phyloP scores from a whole-genome alignment of 345 rosid species.

The Gossypium arboreum region DNA sequence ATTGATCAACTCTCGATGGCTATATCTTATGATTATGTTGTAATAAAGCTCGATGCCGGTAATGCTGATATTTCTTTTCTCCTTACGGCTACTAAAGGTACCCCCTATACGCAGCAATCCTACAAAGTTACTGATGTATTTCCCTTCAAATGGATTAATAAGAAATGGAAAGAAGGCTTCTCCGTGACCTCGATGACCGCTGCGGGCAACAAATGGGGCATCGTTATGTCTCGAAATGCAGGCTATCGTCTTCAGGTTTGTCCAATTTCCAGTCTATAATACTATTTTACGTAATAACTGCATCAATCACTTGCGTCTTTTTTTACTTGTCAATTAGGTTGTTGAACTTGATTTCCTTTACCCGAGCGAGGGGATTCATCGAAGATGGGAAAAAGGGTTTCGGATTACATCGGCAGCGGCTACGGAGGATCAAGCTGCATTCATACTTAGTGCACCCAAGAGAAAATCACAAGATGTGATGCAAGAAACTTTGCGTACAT shows the following conservation, averaged over 20 bases:
- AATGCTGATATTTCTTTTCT: constrained; percentile 5
- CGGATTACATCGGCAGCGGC: constrained; percentile 94
- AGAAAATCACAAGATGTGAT: constrained; percentile 70
- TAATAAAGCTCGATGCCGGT: background rate
- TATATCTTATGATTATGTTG: too few relatives aligned
- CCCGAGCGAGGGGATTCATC: constrained; percentile 94
- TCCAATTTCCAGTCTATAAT: background rate
- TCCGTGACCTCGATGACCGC: constrained; percentile 90
- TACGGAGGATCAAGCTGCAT: constrained; percentile 81
- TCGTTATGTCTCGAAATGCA: constrained; percentile 91
- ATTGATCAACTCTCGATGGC: too few relatives aligned
- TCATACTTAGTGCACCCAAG: constrained; percentile 47
- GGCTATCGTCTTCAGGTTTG: constrained; percentile 73
- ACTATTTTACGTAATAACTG: background rate
- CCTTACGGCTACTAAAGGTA: constrained; percentile 40
- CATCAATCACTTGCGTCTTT: background rate
- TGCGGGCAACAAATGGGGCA: constrained; percentile 83
- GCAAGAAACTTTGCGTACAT: constrained; percentile 89
- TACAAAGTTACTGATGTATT: constrained; percentile 89
- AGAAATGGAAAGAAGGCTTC: constrained; percentile 96
- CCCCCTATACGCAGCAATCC: constrained; percentile 76
- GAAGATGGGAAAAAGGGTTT: constrained; percentile 82
- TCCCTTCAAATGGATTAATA: constrained; percentile 94
- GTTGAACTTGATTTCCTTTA: constrained; percentile 95
- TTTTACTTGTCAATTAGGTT: constrained; percentile 31